Evolutionary conservation across 305 asterid genomes (phyloP).

Genomic region (Rubia balearica): DNA sequence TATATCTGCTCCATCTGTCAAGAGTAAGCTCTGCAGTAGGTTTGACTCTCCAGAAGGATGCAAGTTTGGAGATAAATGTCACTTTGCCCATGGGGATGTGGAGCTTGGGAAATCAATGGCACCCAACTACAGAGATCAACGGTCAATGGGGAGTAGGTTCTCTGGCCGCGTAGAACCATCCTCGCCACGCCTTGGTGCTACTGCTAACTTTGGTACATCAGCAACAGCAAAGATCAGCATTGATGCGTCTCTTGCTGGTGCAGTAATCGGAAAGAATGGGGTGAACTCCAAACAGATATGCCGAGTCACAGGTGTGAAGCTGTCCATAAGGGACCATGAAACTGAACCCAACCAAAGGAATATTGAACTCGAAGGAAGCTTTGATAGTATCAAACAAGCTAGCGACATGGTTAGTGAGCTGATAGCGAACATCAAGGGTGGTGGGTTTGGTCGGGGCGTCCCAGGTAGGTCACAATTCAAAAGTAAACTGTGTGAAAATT

Average conservation of each 20-base stretch:
- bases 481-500: slow-evolving; percentile 49
- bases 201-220: slow-evolving; percentile 35
- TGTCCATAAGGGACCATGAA: slow-evolving; percentile 39
- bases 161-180: slow-evolving; percentile 25
- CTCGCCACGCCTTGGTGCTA: slow-evolving; percentile 22
- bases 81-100: slow-evolving; percentile 42
- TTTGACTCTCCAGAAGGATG: slow-evolving; percentile 41
- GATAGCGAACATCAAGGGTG: slow-evolving; percentile 17
- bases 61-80: slow-evolving; percentile 44
- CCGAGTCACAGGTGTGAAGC: slow-evolving; percentile 36
- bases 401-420: slow-evolving; percentile 43
- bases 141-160: slow-evolving; percentile 24
- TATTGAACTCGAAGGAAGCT: slow-evolving; percentile 44
- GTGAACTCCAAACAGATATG: slow-evolving; percentile 42
- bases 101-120: slow-evolving; percentile 31
- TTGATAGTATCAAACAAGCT: slow-evolving; percentile 40
- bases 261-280: slow-evolving; percentile 41
- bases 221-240: slow-evolving; percentile 42
- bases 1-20: slow-evolving; percentile 28
- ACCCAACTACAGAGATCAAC: slow-evolving; percentile 27
- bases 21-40: slow-evolving; percentile 36
- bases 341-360: slow-evolving; percentile 33
- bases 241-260: slow-evolving; percentile 43
- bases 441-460: slow-evolving; percentile 5
- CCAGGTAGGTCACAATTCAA: slow-evolving; percentile 31